phyloP scores from a whole-genome alignment of 192 early-diverging fungal species.

The Linderina pennispora region DNA sequence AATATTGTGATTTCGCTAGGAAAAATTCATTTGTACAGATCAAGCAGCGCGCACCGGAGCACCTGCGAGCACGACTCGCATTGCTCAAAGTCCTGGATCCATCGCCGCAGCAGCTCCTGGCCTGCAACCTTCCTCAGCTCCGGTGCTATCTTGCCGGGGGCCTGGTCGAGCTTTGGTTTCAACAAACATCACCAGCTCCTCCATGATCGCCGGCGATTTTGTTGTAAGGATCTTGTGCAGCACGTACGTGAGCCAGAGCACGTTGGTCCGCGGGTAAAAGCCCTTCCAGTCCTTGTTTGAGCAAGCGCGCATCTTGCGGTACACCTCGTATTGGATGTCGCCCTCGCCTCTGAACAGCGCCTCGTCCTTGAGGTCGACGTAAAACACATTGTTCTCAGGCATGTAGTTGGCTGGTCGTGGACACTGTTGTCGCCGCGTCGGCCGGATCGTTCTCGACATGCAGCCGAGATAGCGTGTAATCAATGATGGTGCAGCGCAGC shows the following conservation, averaged over 20 bases:
- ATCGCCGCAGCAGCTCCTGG: conserved; percentile 42
- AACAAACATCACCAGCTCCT: conserved; percentile 38
- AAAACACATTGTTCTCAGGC: conserved; percentile 44
- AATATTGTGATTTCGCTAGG: too few species aligned
- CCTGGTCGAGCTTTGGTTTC: conserved; percentile 33
- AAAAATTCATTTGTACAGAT: conserved; percentile 48
- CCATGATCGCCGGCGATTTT: conserved; percentile 27
- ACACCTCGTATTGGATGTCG: conserved; percentile 70
- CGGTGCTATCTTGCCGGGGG: conserved; percentile 9
- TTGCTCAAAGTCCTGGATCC: conserved; percentile 44
- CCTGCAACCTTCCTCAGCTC: conserved; percentile 30
- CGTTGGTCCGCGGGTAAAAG: conserved; percentile 42
- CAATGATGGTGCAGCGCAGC: conserved; percentile 61
- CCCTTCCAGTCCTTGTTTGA: conserved; percentile 33
- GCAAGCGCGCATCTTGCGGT: conserved; percentile 57
- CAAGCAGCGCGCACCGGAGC: conserved; percentile 39
- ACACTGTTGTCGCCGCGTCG: conserved; percentile 2
- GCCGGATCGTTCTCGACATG: conserved; percentile 42
- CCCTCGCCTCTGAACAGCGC: conserved; percentile 51
- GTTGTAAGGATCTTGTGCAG: conserved; percentile 45
- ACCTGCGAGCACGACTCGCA: conserved; percentile 40
- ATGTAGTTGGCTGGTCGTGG: conserved; percentile 30
- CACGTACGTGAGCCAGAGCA: conserved; percentile 41
- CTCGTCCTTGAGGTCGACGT: conserved; percentile 50
- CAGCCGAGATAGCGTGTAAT: conserved; percentile 65